A percentile compares a stretch with the other conserved stretches of the same genome.
phyloP scores from a whole-genome alignment of 139 green algal genomes.

The Tetradesmus obliquus region DNA sequence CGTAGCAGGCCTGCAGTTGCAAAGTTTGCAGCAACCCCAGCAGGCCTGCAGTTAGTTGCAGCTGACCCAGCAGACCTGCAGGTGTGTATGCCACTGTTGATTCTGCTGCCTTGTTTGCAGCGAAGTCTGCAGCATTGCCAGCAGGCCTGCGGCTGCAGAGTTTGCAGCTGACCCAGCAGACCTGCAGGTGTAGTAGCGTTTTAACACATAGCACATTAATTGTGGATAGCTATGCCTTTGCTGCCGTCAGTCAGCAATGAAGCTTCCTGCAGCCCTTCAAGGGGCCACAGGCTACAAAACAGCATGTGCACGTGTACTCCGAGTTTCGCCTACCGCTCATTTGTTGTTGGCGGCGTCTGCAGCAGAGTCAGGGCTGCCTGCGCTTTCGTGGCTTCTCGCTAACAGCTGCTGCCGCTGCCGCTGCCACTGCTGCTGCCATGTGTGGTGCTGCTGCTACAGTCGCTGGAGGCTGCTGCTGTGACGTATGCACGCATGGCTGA shows the following conservation, averaged over 20 bases:
- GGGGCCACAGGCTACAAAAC: too few species aligned
- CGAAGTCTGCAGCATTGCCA: too few species aligned
- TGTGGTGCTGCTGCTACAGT: background rate
- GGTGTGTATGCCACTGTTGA: background rate
- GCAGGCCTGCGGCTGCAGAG: too few species aligned
- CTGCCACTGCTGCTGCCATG: background rate
- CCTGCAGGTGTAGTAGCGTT: conserved; percentile 5
- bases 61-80: conserved; percentile 47
- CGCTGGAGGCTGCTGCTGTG: conserved; percentile 54
- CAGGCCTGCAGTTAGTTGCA: background rate
- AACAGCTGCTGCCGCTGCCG: background rate
- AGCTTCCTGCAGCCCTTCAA: too few species aligned
- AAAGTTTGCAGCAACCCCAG: background rate
- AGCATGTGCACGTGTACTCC: too few species aligned
- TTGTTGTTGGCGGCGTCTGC: too few species aligned
- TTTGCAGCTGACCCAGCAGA: conserved; percentile 40
- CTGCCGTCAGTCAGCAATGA: too few species aligned
- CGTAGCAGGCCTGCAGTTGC: background rate
- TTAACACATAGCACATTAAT: too few species aligned
- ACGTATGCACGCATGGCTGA: conserved; percentile 61
- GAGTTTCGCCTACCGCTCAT: too few species aligned
- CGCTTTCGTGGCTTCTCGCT: background rate
- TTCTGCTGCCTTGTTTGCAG: background rate
- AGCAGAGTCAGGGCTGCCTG: too few species aligned
- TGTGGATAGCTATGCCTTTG: too few species aligned